Conservation (phyloP, 1,139 yeast genomes). For the Tardiomyces depauwii region DNA sequence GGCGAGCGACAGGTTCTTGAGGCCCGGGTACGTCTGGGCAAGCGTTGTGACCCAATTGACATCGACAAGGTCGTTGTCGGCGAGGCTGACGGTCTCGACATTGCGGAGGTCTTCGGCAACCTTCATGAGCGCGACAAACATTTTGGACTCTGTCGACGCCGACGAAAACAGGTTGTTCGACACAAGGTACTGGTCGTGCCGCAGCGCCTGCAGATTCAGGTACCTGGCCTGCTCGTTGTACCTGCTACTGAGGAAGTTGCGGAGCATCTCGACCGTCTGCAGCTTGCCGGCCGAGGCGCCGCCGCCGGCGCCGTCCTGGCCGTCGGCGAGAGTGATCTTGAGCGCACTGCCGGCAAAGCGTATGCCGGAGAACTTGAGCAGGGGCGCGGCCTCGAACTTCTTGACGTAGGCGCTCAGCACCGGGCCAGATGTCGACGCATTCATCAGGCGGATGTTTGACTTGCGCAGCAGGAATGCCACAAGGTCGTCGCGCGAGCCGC, state of each 20-base stretch:
- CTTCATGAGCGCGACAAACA: constrained; percentile 87
- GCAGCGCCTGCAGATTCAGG: constrained; percentile 60
- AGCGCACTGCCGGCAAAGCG: constrained; percentile 69
- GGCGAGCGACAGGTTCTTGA: constrained; percentile 69
- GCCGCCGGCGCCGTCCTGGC: constrained; percentile 7
- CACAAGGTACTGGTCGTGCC: constrained; percentile 50
- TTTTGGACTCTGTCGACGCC: constrained; percentile 52
- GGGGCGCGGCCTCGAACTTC: constrained; percentile 44
- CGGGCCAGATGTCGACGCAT: constrained; percentile 35
- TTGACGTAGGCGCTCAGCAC: constrained; percentile 48
- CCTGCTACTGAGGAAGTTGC: constrained; percentile 49
- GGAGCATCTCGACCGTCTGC: constrained; percentile 46
- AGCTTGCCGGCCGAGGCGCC: constrained; percentile 3
- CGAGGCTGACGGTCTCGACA: constrained; percentile 68
- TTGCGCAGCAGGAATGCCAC: constrained; percentile 60
- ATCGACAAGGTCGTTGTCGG: constrained; percentile 58
- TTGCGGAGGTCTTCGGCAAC: constrained; percentile 45
- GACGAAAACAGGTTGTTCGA: constrained; percentile 57
- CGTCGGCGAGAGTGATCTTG: constrained; percentile 36
- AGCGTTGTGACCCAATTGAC: constrained; percentile 52
- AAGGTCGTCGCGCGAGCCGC: constrained; percentile 51
- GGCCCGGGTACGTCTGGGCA: constrained; percentile 61
- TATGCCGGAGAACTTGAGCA: constrained; percentile 60
- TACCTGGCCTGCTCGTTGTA: constrained; percentile 55
- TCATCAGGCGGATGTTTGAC: constrained; percentile 43